These are phyloP conservation scores for Globisporangium emineosum DNA, from an alignment of 352 stramenopile genomes.

Conservation along the genomic window DNA sequence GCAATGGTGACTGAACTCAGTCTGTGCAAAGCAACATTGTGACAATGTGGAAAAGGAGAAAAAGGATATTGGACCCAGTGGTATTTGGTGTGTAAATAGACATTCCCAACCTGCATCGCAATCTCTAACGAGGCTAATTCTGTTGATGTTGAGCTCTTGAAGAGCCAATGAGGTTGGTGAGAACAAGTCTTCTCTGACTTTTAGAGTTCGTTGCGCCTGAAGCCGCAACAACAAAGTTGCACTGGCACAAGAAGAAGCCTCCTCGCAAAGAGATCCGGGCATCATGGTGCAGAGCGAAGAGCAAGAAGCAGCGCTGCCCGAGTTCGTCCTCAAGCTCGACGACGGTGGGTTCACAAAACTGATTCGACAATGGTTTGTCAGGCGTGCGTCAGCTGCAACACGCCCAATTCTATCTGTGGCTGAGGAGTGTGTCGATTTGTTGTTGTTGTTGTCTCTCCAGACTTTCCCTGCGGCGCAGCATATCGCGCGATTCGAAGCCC, in stretches of 20 bases:
- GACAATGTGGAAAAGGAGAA: conserved; percentile 3
- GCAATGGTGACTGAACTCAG: no score
- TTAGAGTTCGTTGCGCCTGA: neutral
- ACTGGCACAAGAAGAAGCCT: neutral
- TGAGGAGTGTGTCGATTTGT: neutral
- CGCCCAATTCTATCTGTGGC: neutral
- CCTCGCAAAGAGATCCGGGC: neutral
- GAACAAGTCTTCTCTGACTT: neutral
- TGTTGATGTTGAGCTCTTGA: conserved; percentile 1
- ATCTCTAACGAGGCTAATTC: conserved; percentile 1
- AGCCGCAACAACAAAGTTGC: neutral
- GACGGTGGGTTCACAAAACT: conserved; percentile 5
- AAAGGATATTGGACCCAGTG: neutral
- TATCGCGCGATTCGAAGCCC: conserved; percentile 51
- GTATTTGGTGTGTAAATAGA: conserved; percentile 2
- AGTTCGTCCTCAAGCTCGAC: conserved; percentile 15
- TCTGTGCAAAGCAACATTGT: neutral
- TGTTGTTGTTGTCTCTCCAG: conserved; percentile 10
- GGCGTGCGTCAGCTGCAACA: neutral
- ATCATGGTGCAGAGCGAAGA: conserved; percentile 18
- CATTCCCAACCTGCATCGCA: neutral
- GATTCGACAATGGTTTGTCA: neutral
- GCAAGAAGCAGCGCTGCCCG: conserved; percentile 2
- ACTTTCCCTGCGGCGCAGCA: conserved; percentile 46
- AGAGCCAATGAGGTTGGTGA: neutral